Base-by-base conservation (phyloP, 441 rosid species). In the Pelargonium exstipulatum region DNA sequence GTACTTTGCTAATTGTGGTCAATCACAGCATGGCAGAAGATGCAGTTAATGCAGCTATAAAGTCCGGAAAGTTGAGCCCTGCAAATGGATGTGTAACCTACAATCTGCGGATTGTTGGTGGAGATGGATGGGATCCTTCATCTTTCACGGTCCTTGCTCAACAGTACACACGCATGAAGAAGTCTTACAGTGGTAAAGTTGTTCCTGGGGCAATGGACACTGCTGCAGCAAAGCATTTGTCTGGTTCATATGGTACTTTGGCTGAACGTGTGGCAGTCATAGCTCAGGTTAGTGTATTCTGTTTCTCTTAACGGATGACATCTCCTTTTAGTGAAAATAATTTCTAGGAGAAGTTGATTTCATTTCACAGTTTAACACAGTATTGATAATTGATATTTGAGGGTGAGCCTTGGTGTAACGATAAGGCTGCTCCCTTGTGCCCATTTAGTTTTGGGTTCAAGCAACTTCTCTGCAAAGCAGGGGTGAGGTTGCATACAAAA, bases 1-100 rank as follows among this genome's bases (percentile, higher is more conserved):
- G n/a, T n/a, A n/a, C n/a, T n/a, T n/a, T n/a, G n/a, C n/a, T n/a
- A n/a, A n/a, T n/a, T n/a, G n/a, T 62, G 62, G 65, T 58, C 64
- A 14, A 4, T 83, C 88, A 79, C 95, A 91, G 98, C 77, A 91
- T 91, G 98, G 98, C 96, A 79, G 95, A 94, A 83, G 97, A 91
- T 82, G 98, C 98, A 64, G 97, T 94, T 69, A 72, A 88, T 80
- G 89, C 86, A 48, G 95, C 97, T 70, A 83, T 94, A 68, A 85
- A 85, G 76, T 85, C 92, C 2, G 97, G 93, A 73, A 85, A 84
- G 58, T 81, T 94, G 63, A 86, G 71, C 71, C 93, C 97, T 26
- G 74, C 70, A 49, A 89, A 75, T 75, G 89, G 68, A 73, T 85
- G 93, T 73, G 67, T 86, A 67, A 89, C 95, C 9, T 80, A 79